Percentiles rank a stretch among this genome's conserved stretches.
These are phyloP conservation scores for Olyra latifolia DNA, from an alignment of 176 grass and related monocot species.

Conservation along the genomic window DNA sequence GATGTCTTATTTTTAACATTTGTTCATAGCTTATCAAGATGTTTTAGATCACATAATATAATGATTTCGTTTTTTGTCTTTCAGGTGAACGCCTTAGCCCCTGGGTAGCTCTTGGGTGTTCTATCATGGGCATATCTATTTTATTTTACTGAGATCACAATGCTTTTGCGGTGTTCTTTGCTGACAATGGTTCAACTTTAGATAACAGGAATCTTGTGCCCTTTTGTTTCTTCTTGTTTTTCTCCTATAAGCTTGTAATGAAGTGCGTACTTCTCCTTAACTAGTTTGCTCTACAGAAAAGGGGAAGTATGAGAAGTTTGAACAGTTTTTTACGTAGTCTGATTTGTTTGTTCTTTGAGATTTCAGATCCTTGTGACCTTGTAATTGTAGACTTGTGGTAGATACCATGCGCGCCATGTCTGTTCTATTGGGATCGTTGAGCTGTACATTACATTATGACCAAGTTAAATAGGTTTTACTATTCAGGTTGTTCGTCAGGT, in stretches of 20 bases:
- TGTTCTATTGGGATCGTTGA: neutral
- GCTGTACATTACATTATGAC: neutral
- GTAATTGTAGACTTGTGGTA: neutral
- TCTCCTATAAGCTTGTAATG: neutral
- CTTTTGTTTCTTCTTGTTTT: neutral
- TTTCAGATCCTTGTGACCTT: neutral
- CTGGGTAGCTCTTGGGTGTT: constrained; percentile 55
- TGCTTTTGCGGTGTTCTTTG: neutral
- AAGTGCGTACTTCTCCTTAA: neutral
- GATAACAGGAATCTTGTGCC: neutral
- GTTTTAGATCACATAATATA: neutral
- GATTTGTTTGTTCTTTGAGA: neutral
- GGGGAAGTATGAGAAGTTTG: neutral
- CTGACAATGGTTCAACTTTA: neutral
- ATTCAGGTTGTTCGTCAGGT: neutral
- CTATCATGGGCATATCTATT: constrained; percentile 50
- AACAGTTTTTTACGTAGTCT: neutral
- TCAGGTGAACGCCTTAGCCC: constrained; percentile 64
- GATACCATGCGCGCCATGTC: neutral
- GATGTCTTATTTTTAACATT: neutral
- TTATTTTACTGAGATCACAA: constrained; percentile 38
- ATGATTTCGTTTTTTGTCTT: neutral
- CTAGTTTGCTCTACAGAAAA: neutral
- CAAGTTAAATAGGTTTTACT: neutral
- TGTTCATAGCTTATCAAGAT: neutral